Evolutionary conservation across 129 eudicot genomes (phyloP).

Genomic region (Lactuca saligna): DNA sequence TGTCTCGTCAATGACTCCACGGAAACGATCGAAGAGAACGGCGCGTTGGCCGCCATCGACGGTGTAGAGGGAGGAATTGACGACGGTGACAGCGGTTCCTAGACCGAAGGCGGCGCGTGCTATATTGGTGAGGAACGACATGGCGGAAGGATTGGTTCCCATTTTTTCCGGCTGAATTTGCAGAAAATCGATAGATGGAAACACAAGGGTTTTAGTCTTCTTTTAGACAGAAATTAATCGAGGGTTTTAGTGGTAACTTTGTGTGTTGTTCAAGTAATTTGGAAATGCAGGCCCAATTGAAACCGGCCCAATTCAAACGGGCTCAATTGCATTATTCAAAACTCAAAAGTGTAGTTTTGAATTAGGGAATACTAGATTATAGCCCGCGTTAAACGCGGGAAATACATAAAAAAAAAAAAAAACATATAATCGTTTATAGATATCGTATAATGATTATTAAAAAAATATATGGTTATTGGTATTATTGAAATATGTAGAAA

Average conservation of each 20-base stretch:
- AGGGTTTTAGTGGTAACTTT: conserved; percentile 23
- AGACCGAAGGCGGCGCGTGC: conserved; percentile 78
- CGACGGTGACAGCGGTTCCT: conserved; percentile 49
- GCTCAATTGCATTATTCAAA: too few relatives aligned
- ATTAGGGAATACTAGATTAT: too few relatives aligned
- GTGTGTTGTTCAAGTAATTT: conserved; percentile 32
- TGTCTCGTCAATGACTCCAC: conserved; percentile 65
- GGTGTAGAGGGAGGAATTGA: conserved; percentile 70
- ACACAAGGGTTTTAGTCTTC: conserved; percentile 16
- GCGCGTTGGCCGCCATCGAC: conserved; percentile 95
- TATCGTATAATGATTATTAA: too few relatives aligned
- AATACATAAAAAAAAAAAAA: too few relatives aligned
- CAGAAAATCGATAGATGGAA: not conserved
- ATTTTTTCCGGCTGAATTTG: conserved; percentile 25
- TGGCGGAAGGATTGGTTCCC: conserved; percentile 51
- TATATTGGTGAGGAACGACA: conserved; percentile 54
- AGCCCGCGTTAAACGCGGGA: too few relatives aligned
- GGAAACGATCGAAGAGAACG: conserved; percentile 83
- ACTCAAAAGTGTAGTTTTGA: too few relatives aligned
- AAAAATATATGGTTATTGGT: too few relatives aligned
- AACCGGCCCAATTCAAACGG: not conserved
- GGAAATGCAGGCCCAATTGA: conserved; percentile 2
- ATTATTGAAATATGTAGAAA: too few relatives aligned
- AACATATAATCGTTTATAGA: too few relatives aligned
- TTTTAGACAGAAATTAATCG: conserved; percentile 3